Conservation (phyloP, 441 rosid genomes). For the Euphorbia celastroides region DNA sequence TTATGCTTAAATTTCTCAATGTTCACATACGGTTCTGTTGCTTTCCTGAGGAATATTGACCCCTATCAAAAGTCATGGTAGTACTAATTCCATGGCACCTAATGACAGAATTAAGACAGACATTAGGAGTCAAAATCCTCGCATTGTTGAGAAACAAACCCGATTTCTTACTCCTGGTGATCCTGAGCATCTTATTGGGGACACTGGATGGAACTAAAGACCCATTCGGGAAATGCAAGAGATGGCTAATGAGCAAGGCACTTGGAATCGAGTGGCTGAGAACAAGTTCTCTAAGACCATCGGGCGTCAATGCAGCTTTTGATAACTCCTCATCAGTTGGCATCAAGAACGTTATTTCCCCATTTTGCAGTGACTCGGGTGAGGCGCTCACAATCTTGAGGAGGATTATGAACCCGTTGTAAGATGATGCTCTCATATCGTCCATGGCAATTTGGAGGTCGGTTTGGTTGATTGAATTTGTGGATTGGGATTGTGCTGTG, state of each 20-base stretch:
- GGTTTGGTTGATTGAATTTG: conserved; percentile 20
- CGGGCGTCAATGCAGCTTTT: conserved; percentile 7
- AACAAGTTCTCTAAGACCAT: conserved; percentile 26
- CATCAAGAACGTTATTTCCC: conserved; percentile 32
- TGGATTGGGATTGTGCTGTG: conserved; percentile 16
- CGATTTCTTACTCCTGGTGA: conserved; percentile 21
- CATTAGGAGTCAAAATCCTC: conserved; percentile 30
- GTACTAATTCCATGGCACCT: conserved; percentile 39
- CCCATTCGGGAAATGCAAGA: conserved; percentile 33
- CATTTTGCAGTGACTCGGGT: conserved; percentile 12
- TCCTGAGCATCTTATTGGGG: conserved; percentile 25
- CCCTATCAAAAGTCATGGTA: conserved; percentile 11
- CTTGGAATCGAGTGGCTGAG: conserved; percentile 33
- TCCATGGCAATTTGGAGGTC: conserved; percentile 28
- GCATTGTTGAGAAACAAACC: conserved; percentile 32
- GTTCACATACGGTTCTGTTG: too few relatives aligned
- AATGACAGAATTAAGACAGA: conserved; percentile 25
- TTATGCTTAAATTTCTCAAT: not conserved
- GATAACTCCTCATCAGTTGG: conserved; percentile 27
- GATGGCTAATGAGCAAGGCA: conserved; percentile 21
- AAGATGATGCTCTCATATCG: conserved; percentile 30
- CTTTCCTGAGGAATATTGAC: not conserved
- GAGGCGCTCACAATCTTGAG: conserved; percentile 26
- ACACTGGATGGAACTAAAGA: conserved; percentile 28
- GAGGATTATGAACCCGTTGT: conserved; percentile 41